Percentiles rank a stretch among this genome's conserved stretches.
Conservation (phyloP, 2,329 filamentous ascomycete species). For the Ophiostoma sp. region DNA sequence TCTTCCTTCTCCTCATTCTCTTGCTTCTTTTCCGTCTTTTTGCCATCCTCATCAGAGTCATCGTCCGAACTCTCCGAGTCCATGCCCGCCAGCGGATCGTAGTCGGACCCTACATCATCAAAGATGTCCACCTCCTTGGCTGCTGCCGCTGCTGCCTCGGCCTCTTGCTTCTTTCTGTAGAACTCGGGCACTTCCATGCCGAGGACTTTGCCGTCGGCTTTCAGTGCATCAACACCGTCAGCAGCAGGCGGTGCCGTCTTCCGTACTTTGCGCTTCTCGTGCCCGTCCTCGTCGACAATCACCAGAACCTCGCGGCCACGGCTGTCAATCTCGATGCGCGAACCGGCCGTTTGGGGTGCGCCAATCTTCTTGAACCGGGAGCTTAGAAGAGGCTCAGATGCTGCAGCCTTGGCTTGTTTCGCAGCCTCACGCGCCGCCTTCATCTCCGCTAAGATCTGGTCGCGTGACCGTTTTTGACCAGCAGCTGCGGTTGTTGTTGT, state of each 20-base stretch:
- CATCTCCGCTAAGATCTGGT: conserved; percentile 67
- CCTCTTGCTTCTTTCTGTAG: conserved; percentile 51
- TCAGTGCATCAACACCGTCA: conserved; percentile 40
- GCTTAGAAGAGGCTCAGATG: conserved; percentile 52
- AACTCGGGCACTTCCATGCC: conserved; percentile 67
- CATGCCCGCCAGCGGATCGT: conserved; percentile 65
- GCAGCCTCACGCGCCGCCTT: conserved; percentile 64
- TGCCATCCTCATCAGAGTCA: conserved; percentile 35
- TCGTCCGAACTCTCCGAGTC: conserved; percentile 43
- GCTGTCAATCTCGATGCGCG: conserved; percentile 60
- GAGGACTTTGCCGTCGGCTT: conserved; percentile 56
- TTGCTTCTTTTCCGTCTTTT: background rate
- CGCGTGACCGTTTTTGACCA: conserved; percentile 62
- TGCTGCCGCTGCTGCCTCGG: conserved; percentile 45
- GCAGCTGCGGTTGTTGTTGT: conserved; percentile 51
- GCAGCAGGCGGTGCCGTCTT: conserved; percentile 43
- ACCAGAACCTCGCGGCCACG: conserved; percentile 65
- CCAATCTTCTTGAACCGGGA: conserved; percentile 67
- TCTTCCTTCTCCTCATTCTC: conserved; percentile 25
- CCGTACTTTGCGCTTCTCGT: conserved; percentile 65
- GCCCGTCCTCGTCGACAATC: conserved; percentile 64
- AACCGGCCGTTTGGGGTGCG: conserved; percentile 52
- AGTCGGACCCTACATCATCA: conserved; percentile 65
- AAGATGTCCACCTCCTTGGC: conserved; percentile 65
- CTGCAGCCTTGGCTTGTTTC: conserved; percentile 56